Base-by-base conservation (phyloP, 495 filamentous ascomycete genomes). In the Penicillium goetzii region DNA sequence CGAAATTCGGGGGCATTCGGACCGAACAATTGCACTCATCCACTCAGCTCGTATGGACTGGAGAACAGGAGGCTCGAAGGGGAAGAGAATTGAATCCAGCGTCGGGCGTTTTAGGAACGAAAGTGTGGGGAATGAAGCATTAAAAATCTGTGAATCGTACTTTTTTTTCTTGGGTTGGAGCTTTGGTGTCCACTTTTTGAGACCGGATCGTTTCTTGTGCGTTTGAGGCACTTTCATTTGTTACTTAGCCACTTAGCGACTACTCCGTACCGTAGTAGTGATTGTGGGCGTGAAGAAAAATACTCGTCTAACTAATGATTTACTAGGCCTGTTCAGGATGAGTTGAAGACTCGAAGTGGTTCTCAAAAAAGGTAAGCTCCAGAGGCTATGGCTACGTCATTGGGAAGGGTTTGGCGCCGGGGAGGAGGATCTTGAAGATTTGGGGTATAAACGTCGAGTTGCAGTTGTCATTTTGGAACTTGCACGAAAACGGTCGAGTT, bases 101-200 rank as follows among this genome's bases (percentile, higher is more conserved):
- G 55, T 72, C 69, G 69, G 69, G 69, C 64, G 64, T 57, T 72
- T 70, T 72, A 72, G 69, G 69, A 64, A 40, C 12, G 32, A 19
- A 61, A 69, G 50, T 51, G 54, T 64, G 57, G 57, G 58, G 55
- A 55, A 47, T 30, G 43, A 47, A 47, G 43, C 43, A 47, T 25
- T 47, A 14, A 47, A 47, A 47, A 25, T 45, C 41, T 45, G 41
- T 45, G 41, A 45, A 21, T 28, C 14, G 23, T 28, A 30, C 23
- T n/a, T 49, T 26, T 30, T 50, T 28, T 21, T 50, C 25, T 6
- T 28, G 14, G 23, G 47, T 26, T 58, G 40, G 30, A 40, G 36
- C 21, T 11, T 26, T 21, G 32, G 60, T 14, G 40, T 67, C 61
- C 61, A 67, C 65, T 50, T 56, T 38, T 45, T 52, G 11, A 11